Percentiles rank a stretch among this genome's conserved stretches.
Evolutionary conservation across 352 stramenopile genomes (phyloP).

Genomic region (Pythium rishiriense): DNA sequence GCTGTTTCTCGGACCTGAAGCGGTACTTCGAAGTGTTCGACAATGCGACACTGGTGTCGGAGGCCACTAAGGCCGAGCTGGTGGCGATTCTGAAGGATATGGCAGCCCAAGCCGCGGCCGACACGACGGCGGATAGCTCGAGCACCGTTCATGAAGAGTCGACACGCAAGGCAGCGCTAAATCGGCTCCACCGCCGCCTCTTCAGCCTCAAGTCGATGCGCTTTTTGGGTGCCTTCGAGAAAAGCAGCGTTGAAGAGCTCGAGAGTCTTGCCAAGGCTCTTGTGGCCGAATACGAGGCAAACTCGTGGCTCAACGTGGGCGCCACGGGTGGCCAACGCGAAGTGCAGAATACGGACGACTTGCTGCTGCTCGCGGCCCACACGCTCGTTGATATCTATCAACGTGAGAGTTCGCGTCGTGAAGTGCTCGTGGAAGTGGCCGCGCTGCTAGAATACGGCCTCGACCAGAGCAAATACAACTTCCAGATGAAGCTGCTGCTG

Average conservation of each 20-base stretch:
- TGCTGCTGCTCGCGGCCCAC: constrained; percentile 73
- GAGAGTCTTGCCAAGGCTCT: constrained; percentile 44
- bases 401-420: constrained; percentile 26
- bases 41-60: constrained; percentile 35
- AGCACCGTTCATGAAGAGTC: constrained; percentile 22
- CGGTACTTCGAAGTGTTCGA: constrained; percentile 60
- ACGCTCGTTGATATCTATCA: constrained; percentile 75
- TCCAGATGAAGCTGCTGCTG: constrained; percentile 89
- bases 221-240: constrained; percentile 59
- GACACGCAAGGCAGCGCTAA: constrained; percentile 46
- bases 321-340: constrained; percentile 76
- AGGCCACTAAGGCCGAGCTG: constrained; percentile 37
- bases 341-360: constrained; percentile 82
- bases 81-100: constrained; percentile 41
- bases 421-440: constrained; percentile 55
- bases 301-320: constrained; percentile 71
- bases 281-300: constrained; percentile 66
- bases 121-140: constrained; percentile 10
- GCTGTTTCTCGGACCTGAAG: constrained; percentile 86
- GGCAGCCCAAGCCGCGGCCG: constrained; percentile 9
- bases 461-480: constrained; percentile 86
- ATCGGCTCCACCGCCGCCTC: constrained; percentile 52
- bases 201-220: constrained; percentile 71
- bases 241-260: constrained; percentile 33
- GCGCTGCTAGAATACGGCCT: constrained; percentile 72